Conservation (phyloP, 2,329 filamentous ascomycete species). For the Furcasterigmium furcatum region DNA sequence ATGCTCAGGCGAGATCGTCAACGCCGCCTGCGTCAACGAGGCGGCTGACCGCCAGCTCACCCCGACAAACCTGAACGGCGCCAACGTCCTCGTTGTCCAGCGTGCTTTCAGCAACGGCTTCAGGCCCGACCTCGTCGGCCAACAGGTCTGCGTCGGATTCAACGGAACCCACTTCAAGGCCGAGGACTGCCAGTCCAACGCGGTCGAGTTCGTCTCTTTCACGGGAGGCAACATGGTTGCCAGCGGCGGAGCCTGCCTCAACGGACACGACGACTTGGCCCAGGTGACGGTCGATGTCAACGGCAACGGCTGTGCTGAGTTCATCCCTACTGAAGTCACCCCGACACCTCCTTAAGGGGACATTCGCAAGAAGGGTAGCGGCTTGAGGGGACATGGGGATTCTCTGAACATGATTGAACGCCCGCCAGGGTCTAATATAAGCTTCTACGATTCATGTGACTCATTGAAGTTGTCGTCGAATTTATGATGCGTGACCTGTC, state of each 20-base stretch:
- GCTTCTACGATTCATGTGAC: too few relatives aligned
- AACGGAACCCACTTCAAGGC: slow-evolving; percentile 33
- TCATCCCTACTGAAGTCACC: slow-evolving; percentile 22
- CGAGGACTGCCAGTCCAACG: slow-evolving; percentile 25
- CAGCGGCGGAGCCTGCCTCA: slow-evolving; percentile 26
- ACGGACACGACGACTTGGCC: slow-evolving; percentile 26
- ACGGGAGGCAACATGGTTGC: slow-evolving; percentile 21
- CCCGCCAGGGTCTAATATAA: too few relatives aligned
- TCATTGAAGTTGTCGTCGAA: too few relatives aligned
- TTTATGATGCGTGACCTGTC: too few relatives aligned
- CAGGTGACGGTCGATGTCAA: slow-evolving; percentile 24
- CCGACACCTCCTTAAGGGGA: slow-evolving; percentile 11
- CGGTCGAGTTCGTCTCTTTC: slow-evolving; percentile 20
- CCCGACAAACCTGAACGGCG: slow-evolving; percentile 25
- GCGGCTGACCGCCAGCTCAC: slow-evolving; percentile 36
- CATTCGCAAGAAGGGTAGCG: too few relatives aligned
- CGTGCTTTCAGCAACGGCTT: slow-evolving; percentile 31
- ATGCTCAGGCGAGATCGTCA: slow-evolving; percentile 32
- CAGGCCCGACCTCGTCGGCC: slow-evolving; percentile 30
- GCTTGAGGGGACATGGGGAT: too few relatives aligned
- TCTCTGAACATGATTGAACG: too few relatives aligned
- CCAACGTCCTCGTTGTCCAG: slow-evolving; percentile 30
- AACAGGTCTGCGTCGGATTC: slow-evolving; percentile 33
- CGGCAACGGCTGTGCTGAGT: slow-evolving; percentile 23
- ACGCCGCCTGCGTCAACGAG: slow-evolving; percentile 31